Percentiles rank a stretch among this genome's conserved stretches.
Conservation (phyloP, 306 rosid genomes). For the Cajanus cajan region DNA sequence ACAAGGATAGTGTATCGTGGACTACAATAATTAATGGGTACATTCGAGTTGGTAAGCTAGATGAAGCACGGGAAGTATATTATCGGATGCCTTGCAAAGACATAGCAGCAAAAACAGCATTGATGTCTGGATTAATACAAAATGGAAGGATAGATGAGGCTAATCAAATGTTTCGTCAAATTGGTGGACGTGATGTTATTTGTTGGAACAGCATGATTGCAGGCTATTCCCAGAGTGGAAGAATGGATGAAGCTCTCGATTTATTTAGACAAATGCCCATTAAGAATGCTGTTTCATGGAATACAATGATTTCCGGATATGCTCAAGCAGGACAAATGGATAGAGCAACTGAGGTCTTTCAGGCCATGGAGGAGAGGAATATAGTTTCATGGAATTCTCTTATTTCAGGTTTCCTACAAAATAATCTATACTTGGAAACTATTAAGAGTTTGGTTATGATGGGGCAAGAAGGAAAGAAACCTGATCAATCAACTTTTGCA, state of each 20-base stretch:
- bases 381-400: constrained; percentile 80
- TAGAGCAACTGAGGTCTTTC: constrained; percentile 52
- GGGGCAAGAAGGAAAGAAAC: constrained; percentile 56
- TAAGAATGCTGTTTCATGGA: constrained; percentile 75
- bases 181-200: constrained; percentile 49
- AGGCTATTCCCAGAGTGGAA: constrained; percentile 68
- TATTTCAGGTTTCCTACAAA: constrained; percentile 66
- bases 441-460: constrained; percentile 53
- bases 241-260: constrained; percentile 61
- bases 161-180: constrained; percentile 51
- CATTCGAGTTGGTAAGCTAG: constrained; percentile 67
- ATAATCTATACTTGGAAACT: constrained; percentile 61
- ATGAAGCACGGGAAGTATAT: constrained; percentile 55
- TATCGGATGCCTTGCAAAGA: constrained; percentile 70
- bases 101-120: constrained; percentile 68
- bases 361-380: constrained; percentile 55
- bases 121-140: constrained; percentile 70
- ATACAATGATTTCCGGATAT: constrained; percentile 73
- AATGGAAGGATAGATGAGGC: constrained; percentile 68
- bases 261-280: constrained; percentile 60
- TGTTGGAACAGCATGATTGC: constrained; percentile 88
- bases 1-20: constrained; percentile 76
- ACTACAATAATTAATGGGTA: constrained; percentile 76
- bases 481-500: constrained; percentile 66
- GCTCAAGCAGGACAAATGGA: constrained; percentile 71